Evolutionary conservation across 163 green algal genomes (phyloP).

Genomic region (Scenedesmus sp.): DNA sequence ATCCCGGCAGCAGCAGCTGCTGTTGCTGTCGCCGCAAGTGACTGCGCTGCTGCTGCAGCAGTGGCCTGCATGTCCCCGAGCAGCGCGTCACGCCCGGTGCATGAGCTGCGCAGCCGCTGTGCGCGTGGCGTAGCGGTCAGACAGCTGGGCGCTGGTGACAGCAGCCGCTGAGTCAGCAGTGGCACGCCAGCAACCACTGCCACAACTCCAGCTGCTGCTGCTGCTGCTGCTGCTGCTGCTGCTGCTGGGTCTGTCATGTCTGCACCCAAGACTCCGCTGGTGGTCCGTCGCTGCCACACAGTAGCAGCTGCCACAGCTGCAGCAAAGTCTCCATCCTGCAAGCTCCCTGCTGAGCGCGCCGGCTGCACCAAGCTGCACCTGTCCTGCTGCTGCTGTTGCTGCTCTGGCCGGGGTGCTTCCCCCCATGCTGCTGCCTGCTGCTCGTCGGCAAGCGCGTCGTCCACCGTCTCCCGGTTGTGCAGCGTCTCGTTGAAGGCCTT

Average conservation of each 20-base stretch:
- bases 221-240: background rate
- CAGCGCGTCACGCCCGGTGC: background rate
- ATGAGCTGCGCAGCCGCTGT: background rate
- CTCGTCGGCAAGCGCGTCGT: background rate
- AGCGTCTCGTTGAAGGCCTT: conserved; percentile 37
- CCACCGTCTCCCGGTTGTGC: conserved; percentile 35
- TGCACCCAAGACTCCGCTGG: background rate
- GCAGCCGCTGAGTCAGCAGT: background rate
- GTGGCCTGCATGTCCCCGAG: background rate
- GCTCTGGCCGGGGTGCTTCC: background rate
- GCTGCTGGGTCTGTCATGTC: too few species aligned
- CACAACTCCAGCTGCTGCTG: background rate
- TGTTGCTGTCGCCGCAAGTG: background rate
- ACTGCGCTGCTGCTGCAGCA: conserved; percentile 16
- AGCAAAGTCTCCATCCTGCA: conserved; percentile 1
- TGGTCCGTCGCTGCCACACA: background rate
- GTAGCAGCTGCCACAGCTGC: background rate
- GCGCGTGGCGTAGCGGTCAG: background rate
- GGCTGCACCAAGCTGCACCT: background rate
- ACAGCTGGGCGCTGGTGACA: background rate
- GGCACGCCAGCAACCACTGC: conserved; percentile 37
- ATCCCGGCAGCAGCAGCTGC: conserved; percentile 2
- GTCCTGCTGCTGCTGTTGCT: conserved; percentile 9
- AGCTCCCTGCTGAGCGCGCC: conserved; percentile 66
- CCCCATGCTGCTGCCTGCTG: background rate